Base-by-base conservation (phyloP, 2,329 filamentous ascomycete species). In the Penicillium crustosum region DNA sequence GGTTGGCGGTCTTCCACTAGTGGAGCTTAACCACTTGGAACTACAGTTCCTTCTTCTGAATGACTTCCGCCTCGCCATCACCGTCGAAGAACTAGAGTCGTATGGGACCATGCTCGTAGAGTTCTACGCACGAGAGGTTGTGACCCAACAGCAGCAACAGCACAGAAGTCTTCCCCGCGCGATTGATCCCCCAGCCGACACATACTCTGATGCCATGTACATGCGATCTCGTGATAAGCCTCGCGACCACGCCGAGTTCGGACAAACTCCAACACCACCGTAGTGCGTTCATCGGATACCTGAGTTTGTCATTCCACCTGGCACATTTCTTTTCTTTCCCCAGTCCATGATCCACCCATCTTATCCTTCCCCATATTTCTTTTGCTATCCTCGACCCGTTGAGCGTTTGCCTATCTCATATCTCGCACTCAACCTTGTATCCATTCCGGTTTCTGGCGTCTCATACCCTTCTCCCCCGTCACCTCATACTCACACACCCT, bases 31-130 rank as follows among this genome's bases (percentile, higher is more conserved):
- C 71, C 93, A 97, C 70, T 83, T 99, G 39, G 94, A 99, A 75
- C 83, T 97, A 3, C 94, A 99, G 76, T 99, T 99, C 71, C 82
- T 99, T 6, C 82, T 97, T 2, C 82, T 99, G 31, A 99, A 99
- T 76, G 94, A 97, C 73, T 99, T 99, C 74, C 87, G 93, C 58
- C 86, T 99, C 17, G 91, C 91, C 2, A 89, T 99, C 10, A 89
- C 93, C 0, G 89, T 97, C 15, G 94, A 97, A 77, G 93, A 97
- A 69, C 85, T 99, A 58, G 94, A 99, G 75, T 91, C 92, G 0
- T 99, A 99, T 68, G 94, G 92, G 6, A 99, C 94, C 1, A 97
- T 97, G 93, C 82, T 99, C 13, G 94, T 99, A 17, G 93, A 97
- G 70, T 99, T 97, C 70, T 99, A 97, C 70, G 93, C 92, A 0